These are phyloP conservation scores for Pleurotus cornucopiae DNA, from an alignment of 768 basidiomycete genomes.

Conservation along the genomic window DNA sequence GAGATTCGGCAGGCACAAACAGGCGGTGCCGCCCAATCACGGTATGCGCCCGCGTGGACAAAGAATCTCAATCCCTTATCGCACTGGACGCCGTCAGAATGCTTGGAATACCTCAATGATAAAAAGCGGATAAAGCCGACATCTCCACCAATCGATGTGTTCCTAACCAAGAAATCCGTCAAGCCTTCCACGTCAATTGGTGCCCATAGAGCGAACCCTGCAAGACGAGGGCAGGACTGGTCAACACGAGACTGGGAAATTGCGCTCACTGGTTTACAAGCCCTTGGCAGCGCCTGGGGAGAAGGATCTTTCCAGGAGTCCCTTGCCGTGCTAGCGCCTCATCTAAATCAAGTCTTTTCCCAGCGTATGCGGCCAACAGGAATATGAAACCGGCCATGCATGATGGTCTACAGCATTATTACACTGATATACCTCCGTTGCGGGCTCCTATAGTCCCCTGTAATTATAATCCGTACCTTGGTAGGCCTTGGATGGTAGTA, in stretches of 20 bases:
- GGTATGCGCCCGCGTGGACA: constrained; percentile 53
- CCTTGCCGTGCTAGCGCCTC: constrained; percentile 40
- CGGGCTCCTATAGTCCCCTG: not conserved
- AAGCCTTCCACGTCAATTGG: constrained; percentile 44
- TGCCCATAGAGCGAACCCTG: constrained; percentile 18
- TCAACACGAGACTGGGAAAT: constrained; percentile 62
- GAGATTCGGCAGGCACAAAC: constrained; percentile 30
- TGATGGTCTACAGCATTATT: not conserved
- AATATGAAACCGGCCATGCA: constrained; percentile 8
- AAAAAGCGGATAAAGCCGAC: constrained; percentile 28
- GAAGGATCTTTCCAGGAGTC: constrained; percentile 52
- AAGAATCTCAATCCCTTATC: constrained; percentile 31
- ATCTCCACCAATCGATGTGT: constrained; percentile 47
- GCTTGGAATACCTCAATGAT: constrained; percentile 51
- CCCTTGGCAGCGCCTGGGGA: constrained; percentile 47
- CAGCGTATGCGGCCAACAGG: constrained; percentile 36
- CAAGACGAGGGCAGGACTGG: constrained; percentile 72
- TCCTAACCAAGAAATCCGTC: constrained; percentile 30
- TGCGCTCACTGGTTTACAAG: constrained; percentile 39
- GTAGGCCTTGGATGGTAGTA: no score
- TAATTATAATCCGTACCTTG: not conserved
- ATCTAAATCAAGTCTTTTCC: constrained; percentile 45
- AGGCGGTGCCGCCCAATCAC: constrained; percentile 38
- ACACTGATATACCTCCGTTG: no score
- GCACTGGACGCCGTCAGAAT: constrained; percentile 52